Evolutionary conservation across 1,284 basidiomycete genomes (phyloP).

Genomic region (Entoloma clypeatum): DNA sequence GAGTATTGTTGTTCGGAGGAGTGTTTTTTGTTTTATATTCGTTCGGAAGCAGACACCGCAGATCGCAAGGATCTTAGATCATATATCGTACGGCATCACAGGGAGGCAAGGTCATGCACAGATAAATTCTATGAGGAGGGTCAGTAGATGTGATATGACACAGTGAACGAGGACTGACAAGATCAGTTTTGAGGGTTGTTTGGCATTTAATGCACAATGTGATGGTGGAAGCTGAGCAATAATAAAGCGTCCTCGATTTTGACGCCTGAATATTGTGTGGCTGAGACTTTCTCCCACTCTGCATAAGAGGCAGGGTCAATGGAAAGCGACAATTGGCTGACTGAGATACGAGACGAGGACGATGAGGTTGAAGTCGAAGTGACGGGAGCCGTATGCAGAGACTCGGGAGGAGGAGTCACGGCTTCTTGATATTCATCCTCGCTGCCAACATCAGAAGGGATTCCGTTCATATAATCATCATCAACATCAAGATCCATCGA

Average conservation of each 20-base stretch:
- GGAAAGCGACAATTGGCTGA: constrained; percentile 23
- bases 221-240: constrained; percentile 66
- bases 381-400: constrained; percentile 46
- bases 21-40: too few species aligned
- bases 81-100: too few species aligned
- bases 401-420: constrained; percentile 62
- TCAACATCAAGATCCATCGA: constrained; percentile 46
- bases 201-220: constrained; percentile 47
- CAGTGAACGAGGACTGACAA: too few species aligned
- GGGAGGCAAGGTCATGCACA: too few species aligned
- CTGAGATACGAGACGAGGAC: constrained; percentile 23
- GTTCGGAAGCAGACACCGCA: too few species aligned
- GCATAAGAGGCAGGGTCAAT: constrained; percentile 32
- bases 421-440: constrained; percentile 70
- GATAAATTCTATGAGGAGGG: too few species aligned
- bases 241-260: constrained; percentile 58
- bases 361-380: constrained; percentile 22
- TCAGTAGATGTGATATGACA: too few species aligned
- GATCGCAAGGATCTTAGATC: too few species aligned
- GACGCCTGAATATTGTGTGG: constrained; percentile 36
- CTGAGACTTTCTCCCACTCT: constrained; percentile 44
- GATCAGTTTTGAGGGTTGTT: too few species aligned
- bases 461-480: constrained; percentile 33
- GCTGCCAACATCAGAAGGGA: constrained; percentile 51
- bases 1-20: too few species aligned